Base-by-base conservation (phyloP, 2,329 filamentous ascomycete genomes). In the Botrytis elliptica region DNA sequence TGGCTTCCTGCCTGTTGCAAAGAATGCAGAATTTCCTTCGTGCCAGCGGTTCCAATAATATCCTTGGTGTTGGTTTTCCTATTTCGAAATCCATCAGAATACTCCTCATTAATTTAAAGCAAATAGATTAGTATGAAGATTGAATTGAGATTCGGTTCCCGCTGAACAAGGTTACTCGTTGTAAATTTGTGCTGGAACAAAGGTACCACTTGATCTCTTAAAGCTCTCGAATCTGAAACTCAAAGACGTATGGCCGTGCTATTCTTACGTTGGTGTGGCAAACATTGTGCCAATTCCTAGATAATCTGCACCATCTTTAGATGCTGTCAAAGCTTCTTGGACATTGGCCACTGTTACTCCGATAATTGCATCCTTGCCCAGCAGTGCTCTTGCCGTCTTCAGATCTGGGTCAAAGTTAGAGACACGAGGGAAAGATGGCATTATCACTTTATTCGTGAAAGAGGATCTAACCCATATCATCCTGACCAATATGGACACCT, bases 401-500 rank as follows among this genome's bases (percentile, higher is more conserved):
- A 93, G 82, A 74, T 89, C 90, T 91, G 76, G 33, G 20, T 20
- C 42, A 36, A 40, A 25, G 5, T 71, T 52, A 52, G 60, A 29
- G 12, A 52, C 59, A 66, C 18, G 36, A 38, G 16, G 36, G n/a
- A 42, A n/a, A 63, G 18, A 68, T 25, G n/a, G 33, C 33, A 59
- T 44, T 14, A 14, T 33, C 16, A 49, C 22, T 55, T 44, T 72
- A 73, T 73, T 44, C 38, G 7, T 2, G 59, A 67, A 22, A 40
- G 20, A 38, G n/a, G 44, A 82, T 86, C 77, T 82, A 33, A 93
- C 91, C 86, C 86, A 97, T 91, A 82, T 98, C 95, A 87, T 98
- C 95, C 84, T 98, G 95, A 10, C 96, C 96, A 68, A 98, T 88
- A 82, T 98, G 96, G 14, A 97, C 94, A 64, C 96, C 96, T 84